Conservation (phyloP, 208 protist species). For the Leishmania gerbilli region DNA sequence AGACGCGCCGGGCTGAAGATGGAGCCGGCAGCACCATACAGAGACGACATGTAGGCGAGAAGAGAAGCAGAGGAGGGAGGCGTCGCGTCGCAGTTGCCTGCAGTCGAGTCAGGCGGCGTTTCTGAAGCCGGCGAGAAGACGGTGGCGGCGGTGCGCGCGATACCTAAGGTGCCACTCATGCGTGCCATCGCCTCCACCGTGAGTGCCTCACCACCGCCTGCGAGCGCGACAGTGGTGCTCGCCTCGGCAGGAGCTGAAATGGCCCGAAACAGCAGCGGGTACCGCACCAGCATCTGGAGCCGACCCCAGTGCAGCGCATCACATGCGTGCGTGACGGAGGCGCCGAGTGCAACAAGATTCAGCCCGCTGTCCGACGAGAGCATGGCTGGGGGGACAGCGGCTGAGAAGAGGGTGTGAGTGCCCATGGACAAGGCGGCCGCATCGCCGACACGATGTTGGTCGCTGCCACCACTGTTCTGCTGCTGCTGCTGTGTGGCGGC, state of each 20-base stretch:
- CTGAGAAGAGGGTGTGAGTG: background rate
- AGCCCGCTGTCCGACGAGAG: constrained; percentile 9
- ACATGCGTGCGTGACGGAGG: constrained; percentile 15
- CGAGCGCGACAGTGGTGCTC: background rate
- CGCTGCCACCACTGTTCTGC: background rate
- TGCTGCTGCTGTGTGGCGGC: background rate
- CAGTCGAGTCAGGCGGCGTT: background rate
- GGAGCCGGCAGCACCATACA: background rate
- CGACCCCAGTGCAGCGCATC: constrained; percentile 31
- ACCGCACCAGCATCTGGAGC: constrained; percentile 19
- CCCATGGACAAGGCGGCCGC: background rate
- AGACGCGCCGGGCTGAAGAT: constrained; percentile 14
- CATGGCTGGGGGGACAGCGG: background rate
- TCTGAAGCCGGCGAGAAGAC: background rate
- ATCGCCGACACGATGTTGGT: background rate
- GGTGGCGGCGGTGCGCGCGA: background rate
- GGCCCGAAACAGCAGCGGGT: constrained; percentile 28
- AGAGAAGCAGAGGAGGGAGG: background rate
- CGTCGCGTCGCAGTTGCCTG: background rate
- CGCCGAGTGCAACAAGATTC: constrained; percentile 22
- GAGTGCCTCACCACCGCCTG: constrained; percentile 13
- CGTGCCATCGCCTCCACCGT: constrained; percentile 14
- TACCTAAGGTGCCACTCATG: constrained; percentile 9
- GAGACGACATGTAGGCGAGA: background rate
- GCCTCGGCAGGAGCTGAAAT: background rate